Evolutionary conservation across 2,329 filamentous ascomycete species (phyloP).

Genomic region (Phialemoniopsis sp.): DNA sequence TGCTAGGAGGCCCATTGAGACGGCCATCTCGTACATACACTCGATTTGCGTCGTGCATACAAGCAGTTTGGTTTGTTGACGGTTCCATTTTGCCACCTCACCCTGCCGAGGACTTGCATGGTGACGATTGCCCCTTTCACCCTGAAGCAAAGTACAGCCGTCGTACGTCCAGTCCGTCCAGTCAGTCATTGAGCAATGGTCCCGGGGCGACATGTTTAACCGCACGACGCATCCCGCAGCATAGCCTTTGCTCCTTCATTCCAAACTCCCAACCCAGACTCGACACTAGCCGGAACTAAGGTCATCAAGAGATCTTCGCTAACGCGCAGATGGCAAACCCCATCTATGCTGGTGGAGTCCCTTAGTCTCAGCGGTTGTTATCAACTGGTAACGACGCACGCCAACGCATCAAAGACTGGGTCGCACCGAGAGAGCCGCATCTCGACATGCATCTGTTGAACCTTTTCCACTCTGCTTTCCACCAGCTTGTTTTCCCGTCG

Average conservation of each 20-base stretch:
- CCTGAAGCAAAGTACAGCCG: constrained; percentile 9
- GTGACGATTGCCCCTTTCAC: constrained; percentile 23
- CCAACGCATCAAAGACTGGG: constrained; percentile 83
- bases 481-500: constrained; percentile 29
- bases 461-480: constrained; percentile 29
- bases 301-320: constrained; percentile 43
- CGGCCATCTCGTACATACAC: constrained; percentile 1
- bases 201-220: constrained; percentile 1
- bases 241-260: too few species aligned
- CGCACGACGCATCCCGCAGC: too few species aligned
- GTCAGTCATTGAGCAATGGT: constrained; percentile 14
- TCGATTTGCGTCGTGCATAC: constrained; percentile 20
- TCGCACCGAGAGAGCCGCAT: constrained; percentile 69
- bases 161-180: constrained; percentile 7
- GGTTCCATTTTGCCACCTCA: constrained; percentile 41
- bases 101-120: constrained; percentile 27
- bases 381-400: constrained; percentile 80
- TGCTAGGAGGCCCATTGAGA: constrained; percentile 6
- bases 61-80: constrained; percentile 34
- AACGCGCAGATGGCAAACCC: constrained; percentile 32
- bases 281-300: constrained; percentile 15
- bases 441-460: constrained; percentile 56
- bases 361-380: constrained; percentile 58
- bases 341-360: constrained; percentile 57
- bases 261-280: constrained; percentile 10